Base-by-base conservation (phyloP, 257 asterid genomes). In the Nicotiana benthamiana region DNA sequence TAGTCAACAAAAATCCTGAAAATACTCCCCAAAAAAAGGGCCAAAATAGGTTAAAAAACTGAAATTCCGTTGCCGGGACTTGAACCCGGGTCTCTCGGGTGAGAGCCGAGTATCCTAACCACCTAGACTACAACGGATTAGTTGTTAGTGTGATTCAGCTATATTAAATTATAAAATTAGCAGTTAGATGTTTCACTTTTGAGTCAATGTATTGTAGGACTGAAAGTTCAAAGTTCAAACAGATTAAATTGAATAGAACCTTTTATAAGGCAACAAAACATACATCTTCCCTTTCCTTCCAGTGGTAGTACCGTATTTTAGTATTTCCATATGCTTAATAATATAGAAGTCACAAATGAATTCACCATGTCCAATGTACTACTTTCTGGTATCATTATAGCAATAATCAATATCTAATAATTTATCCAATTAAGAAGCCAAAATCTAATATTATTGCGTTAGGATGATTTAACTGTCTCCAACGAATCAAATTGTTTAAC, bases 21-120 rank as follows among this genome's bases (percentile, higher is more conserved):
- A 9, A 8, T 46, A 10, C 53, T 10, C 13, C 40, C 13, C 3
- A 26, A 63, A 22, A 32, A 63, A 64, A 64, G 3, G 34, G 16
- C 8, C 36, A 24, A 26, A 24, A 64, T 26, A 27, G 36, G 46
- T 15, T 5, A 24, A 63, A 27, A 48, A 51, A n/a, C 18, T 7
- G 8, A 9, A 3, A 17, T 2, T 92, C 48, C 48, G 3, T 94
- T 93, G 94, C 94, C 97, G 96, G 97, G 94, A 89, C 89, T 90
- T 54, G 95, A 92, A 94, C 95, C 91, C 95, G 91, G 94, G 95
- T 90, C 93, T 88, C 93, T 88, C 93, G 93, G 98, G 97, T 94
- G 97, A 94, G 97, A 93, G 97, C 94, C 97, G 94, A 93, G 94
- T 93, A 91, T 91, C 97, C 97, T 93, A 51, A 93, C 97, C 98